phyloP scores from a whole-genome alignment of 257 asterid species.

The Solanum bulbocastanum region DNA sequence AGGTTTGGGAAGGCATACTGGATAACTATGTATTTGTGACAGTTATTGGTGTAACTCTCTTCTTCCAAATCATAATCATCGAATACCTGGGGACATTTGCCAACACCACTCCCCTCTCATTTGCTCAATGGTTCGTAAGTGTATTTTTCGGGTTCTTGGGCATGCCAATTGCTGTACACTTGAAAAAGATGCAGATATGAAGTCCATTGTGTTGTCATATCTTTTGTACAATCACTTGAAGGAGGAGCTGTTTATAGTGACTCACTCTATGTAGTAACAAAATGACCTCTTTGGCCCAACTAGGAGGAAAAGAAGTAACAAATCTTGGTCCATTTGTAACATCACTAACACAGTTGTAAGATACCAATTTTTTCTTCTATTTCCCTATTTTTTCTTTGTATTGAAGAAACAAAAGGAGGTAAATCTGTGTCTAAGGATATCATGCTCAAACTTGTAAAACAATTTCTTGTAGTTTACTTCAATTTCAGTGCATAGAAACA shows the following conservation, averaged over 20 bases:
- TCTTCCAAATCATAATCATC: slow-evolving; percentile 31
- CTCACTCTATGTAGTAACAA: not conserved
- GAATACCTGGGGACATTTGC: slow-evolving; percentile 40
- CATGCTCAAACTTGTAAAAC: not conserved
- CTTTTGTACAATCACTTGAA: not conserved
- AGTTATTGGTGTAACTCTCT: slow-evolving; percentile 21
- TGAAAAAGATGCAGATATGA: slow-evolving; percentile 13
- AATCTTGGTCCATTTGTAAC: not conserved
- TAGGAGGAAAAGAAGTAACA: not conserved
- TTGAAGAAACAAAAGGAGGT: not conserved
- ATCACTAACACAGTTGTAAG: not conserved
- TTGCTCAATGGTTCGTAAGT: slow-evolving; percentile 26
- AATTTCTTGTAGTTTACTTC: not conserved
- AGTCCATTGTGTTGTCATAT: not conserved
- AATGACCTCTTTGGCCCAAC: not conserved
- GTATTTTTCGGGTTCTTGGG: slow-evolving; percentile 22
- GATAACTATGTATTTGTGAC: slow-evolving; percentile 26
- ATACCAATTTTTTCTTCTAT: not conserved
- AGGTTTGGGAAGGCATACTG: slow-evolving; percentile 35
- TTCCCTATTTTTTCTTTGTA: not conserved
- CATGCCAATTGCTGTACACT: slow-evolving; percentile 27
- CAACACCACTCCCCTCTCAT: slow-evolving; percentile 31
- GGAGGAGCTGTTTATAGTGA: not conserved
- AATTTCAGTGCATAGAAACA: not conserved
- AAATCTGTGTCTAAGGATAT: not conserved